phyloP scores from a whole-genome alignment of 2,329 filamentous ascomycete species.

The Fusarium staphyleae region DNA sequence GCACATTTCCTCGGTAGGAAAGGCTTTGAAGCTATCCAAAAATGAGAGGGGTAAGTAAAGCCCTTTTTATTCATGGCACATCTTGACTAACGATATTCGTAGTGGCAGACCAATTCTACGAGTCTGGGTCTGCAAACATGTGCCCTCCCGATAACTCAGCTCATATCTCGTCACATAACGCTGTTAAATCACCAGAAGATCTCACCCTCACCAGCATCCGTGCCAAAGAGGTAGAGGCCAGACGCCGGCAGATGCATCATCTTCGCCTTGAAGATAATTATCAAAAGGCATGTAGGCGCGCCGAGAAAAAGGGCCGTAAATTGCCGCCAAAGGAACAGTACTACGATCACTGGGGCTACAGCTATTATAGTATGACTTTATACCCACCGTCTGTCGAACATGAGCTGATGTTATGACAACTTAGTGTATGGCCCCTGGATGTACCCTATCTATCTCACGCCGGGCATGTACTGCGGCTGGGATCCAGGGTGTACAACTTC shows the following conservation, averaged over 20 bases:
- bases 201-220: constrained; percentile 1
- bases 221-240: constrained; percentile 13
- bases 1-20: constrained; percentile 58
- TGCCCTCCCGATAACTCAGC: constrained; percentile 65
- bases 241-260: constrained; percentile 28
- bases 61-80: accelerated
- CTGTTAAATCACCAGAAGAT: constrained; percentile 52
- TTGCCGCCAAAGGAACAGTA: constrained; percentile 58
- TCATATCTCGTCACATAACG: constrained; percentile 78
- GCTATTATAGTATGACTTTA: constrained; percentile 49
- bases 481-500: constrained; percentile 48
- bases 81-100: neutral
- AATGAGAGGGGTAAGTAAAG: constrained; percentile 51
- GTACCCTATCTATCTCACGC: constrained; percentile 52
- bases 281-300: constrained; percentile 58
- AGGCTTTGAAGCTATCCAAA: constrained; percentile 54
- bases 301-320: constrained; percentile 56
- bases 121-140: constrained; percentile 55
- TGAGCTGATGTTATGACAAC: too few species aligned
- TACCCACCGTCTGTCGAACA: accelerated
- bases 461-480: constrained; percentile 55
- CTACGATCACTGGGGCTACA: constrained; percentile 62
- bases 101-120: constrained; percentile 53
- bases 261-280: constrained; percentile 62
- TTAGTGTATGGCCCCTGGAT: constrained; percentile 56